Base-by-base conservation (phyloP, 768 basidiomycete genomes). In the Tephrocybe sp. region DNA sequence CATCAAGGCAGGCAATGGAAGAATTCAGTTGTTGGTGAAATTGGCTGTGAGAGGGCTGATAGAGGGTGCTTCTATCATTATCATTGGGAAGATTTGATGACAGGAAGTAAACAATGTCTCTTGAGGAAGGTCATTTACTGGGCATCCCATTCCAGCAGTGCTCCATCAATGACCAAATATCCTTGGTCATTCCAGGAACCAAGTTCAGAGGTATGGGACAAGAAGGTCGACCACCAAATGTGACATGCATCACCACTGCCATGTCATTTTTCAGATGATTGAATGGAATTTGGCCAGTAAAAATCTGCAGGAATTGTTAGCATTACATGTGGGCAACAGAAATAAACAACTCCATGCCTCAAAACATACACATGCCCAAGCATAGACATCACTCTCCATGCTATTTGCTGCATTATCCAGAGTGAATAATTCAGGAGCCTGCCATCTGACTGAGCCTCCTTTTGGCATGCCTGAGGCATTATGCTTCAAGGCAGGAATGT, bases 391-490 rank as follows among this genome's bases (percentile, higher is more conserved):
- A 15, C 46, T 48, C 1, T 12, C 25, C 18, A 23, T 26, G 12
- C 15, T 50, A 10, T 39, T 50, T 12, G 10, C n/a, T 14, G 24
- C 48, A 12, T 5, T 36, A 4, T 36, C 34, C 15, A 33, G 4
- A 18, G 17, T 28, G 11, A 45, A 32, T 10, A 50, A 24, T 24
- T 50, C 48, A 2, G 48, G 48, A 15, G 48, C 48, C 40, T 50
- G 48, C 48, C 48, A 50, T 11, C 48, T 18, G 6, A 50, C 24
- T 2, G 48, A 24, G 12, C 48, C 48, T 7, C 48, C 48, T 8
- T 32, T 18, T 26, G 48, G 41, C 1, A 21, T 25, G 20, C 20
- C 28, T 2, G 48, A 25, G 4, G 48, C 40, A 8, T 50, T 24
- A 28, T 23, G 28, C 8, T 37, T 39, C 48, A 37, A 50, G 12